A percentile compares a stretch with the other conserved stretches of the same genome.
Evolutionary conservation across 1,284 basidiomycete genomes (phyloP).

Genomic region (Cryptococcus depauperatus): DNA sequence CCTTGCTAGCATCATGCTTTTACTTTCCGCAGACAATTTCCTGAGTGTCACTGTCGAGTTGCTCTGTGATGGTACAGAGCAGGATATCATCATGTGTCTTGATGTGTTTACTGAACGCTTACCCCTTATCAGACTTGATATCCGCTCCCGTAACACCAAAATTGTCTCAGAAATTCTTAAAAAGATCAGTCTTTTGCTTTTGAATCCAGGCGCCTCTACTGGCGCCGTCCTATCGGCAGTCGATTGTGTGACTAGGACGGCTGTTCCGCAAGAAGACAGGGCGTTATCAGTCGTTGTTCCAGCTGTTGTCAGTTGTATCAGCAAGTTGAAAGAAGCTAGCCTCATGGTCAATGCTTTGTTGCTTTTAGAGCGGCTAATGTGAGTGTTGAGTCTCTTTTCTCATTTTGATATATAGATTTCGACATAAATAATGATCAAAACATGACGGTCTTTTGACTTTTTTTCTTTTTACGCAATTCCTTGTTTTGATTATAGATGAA

Average conservation of each 20-base stretch:
- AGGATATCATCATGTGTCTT: conserved; percentile 36
- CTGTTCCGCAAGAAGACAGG: conserved; percentile 59
- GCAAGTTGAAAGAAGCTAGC: conserved; percentile 42
- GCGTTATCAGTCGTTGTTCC: conserved; percentile 56
- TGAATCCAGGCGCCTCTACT: conserved; percentile 44
- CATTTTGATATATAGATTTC: too few relatives aligned
- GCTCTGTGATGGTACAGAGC: conserved; percentile 23
- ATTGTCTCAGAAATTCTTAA: conserved; percentile 49
- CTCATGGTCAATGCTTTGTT: conserved; percentile 53
- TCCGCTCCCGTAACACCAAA: conserved; percentile 52
- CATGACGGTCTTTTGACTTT: too few relatives aligned
- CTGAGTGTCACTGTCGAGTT: conserved; percentile 37
- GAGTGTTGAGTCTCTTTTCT: too few relatives aligned
- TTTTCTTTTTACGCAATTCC: background rate
- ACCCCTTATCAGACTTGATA: conserved; percentile 54
- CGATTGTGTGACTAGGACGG: conserved; percentile 53
- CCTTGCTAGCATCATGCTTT: conserved; percentile 38
- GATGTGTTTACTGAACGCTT: conserved; percentile 59
- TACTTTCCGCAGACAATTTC: conserved; percentile 56
- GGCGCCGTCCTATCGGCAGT: conserved; percentile 55
- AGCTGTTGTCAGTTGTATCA: conserved; percentile 51
- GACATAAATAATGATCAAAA: too few relatives aligned
- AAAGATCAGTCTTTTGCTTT: conserved; percentile 50
- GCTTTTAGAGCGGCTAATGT: conserved; percentile 46
- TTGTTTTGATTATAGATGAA: background rate